Evolutionary conservation across 1,139 yeast genomes (phyloP).

Genomic region (Saccharomyces hybrid): DNA sequence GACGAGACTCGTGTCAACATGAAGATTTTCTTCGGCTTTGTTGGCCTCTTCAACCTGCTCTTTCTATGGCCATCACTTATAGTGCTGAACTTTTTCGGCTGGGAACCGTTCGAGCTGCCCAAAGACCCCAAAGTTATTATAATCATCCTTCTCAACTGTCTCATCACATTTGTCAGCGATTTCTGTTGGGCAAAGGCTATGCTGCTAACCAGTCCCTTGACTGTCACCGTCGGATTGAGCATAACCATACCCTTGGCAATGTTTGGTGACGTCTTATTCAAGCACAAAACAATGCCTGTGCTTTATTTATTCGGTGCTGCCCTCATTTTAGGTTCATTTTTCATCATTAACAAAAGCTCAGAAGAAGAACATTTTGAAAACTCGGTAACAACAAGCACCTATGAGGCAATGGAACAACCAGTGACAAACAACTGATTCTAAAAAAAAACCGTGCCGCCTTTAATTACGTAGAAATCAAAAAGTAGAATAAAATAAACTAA

Average conservation of each 20-base stretch:
- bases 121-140: conserved; percentile 42
- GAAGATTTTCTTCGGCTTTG: conserved; percentile 83
- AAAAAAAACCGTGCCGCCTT: background rate
- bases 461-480: background rate
- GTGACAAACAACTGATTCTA: background rate
- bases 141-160: conserved; percentile 55
- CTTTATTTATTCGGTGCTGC: conserved; percentile 72
- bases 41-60: conserved; percentile 69
- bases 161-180: conserved; percentile 74
- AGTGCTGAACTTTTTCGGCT: conserved; percentile 48
- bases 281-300: conserved; percentile 51
- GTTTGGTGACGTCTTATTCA: conserved; percentile 77
- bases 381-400: background rate
- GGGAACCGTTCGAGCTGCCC: conserved; percentile 68
- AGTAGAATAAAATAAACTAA: background rate
- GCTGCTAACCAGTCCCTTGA: conserved; percentile 79
- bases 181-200: conserved; percentile 93
- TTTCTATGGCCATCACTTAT: conserved; percentile 72
- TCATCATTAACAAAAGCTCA: conserved; percentile 74
- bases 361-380: conserved; percentile 38
- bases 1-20: conserved; percentile 70
- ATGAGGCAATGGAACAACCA: background rate
- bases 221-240: conserved; percentile 87
- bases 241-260: conserved; percentile 89
- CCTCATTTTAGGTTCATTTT: conserved; percentile 73